Evolutionary conservation across 225 moss, liverwort and hornwort genomes (phyloP), one percentile per base, ranked within the genome.

Genomic region (Physcomitrellopsis africana): DNA sequence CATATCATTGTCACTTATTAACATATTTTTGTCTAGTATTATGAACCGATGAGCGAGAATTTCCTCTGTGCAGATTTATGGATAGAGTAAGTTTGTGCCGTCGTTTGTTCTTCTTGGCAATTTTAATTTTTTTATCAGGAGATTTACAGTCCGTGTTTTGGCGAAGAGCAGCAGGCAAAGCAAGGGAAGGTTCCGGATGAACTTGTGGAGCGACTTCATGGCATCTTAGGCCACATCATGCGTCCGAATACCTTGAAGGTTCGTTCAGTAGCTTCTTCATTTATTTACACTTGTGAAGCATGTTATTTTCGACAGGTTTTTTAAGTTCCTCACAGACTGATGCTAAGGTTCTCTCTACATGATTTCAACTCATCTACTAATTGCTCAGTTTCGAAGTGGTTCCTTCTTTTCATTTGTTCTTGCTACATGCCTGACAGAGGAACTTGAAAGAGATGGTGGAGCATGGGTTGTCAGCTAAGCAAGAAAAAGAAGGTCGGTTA

Each of bases 371-470:
- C 44, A 63, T 73, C 3, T n/a, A 8, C 24, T 37, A 49, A 26
- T 63, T 63, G 41, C 24, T 76, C 17, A 43, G 19, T 22, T 58
- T 29, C 51, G 18, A 22, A 24, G 42, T 51, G 8, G 0, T 17
- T 62, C 48, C 56, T 55, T 67, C 51, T 9, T 47, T 49, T 3
- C 32, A 17, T 19, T 66, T 22, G 60, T 59, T 43, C 45, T 45
- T 22, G 18, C 56, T 51, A 20, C 79, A 17, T 63, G 43, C 46
- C 63, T 46, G 18, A 71, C 87, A 99, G 99, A 89, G 95, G 77
- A 94, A 99, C 69, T 86, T 99, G 86, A 99, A 99, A 81, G 86
- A 95, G 52, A 99, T 99, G 99, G 93, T 99, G 12, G 99, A 95
- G 79, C 90, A 95, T 84, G 99, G 99, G 44, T 76, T 93, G 70